phyloP scores from a whole-genome alignment of 805 yeast species.

The Candida coquimbonensis region DNA sequence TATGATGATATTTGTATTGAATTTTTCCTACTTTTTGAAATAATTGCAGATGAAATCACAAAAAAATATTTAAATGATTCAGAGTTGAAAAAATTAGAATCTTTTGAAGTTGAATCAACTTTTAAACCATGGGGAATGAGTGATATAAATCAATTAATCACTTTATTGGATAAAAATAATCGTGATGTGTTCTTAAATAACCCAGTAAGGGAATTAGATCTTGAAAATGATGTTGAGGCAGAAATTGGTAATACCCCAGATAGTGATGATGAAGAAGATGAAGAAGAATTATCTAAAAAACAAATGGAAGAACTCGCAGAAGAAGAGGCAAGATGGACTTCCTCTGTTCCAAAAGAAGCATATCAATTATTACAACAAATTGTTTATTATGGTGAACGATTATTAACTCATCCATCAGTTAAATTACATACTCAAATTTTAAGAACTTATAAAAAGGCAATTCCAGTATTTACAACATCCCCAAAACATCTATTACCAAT shows the following conservation, averaged over 20 bases:
- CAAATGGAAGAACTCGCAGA: slow-evolving; percentile 19
- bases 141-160: slow-evolving; percentile 35
- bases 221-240: slow-evolving; percentile 35
- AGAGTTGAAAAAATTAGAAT: slow-evolving; percentile 6
- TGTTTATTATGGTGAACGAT: slow-evolving; percentile 60
- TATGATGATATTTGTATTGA: slow-evolving; percentile 67
- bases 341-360: slow-evolving; percentile 55
- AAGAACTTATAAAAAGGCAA: slow-evolving; percentile 33
- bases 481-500: slow-evolving; percentile 39
- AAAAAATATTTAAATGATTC: slow-evolving; percentile 27
- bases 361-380: slow-evolving; percentile 57
- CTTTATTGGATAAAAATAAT: slow-evolving; percentile 33
- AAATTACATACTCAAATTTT: slow-evolving; percentile 52
- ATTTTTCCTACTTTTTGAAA: slow-evolving; percentile 64
- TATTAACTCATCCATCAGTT: slow-evolving; percentile 59
- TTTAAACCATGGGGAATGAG: slow-evolving; percentile 38
- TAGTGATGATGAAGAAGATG: slow-evolving; percentile 27
- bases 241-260: slow-evolving; percentile 26
- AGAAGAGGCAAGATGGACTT: slow-evolving; percentile 47
- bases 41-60: slow-evolving; percentile 43
- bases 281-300: slow-evolving; percentile 18
- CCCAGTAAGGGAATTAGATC: slow-evolving; percentile 18
- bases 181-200: slow-evolving; percentile 26
- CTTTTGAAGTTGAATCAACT: slow-evolving; percentile 20
- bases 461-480: slow-evolving; percentile 51